Conservation (phyloP, 495 filamentous ascomycete species). For the Pseudotulostoma volvatum region DNA sequence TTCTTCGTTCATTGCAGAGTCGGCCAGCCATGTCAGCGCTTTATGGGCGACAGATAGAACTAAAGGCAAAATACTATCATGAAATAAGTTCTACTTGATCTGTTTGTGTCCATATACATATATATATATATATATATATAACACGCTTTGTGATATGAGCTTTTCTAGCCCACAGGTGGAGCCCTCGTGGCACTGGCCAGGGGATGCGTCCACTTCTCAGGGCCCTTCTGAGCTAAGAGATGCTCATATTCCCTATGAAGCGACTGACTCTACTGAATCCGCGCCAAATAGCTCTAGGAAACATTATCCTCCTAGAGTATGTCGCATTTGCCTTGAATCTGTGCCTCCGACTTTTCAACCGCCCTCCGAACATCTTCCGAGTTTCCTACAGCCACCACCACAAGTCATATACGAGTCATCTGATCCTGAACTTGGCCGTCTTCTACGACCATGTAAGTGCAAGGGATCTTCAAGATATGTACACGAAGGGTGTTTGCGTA, state of each 20-base stretch:
- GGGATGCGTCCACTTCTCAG: neutral
- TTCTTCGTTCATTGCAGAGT: too few relatives aligned
- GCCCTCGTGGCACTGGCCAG: constrained; percentile 3
- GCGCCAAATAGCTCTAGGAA: constrained; percentile 16
- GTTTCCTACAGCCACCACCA: constrained; percentile 43
- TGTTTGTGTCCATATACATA: neutral
- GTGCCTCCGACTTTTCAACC: constrained; percentile 63
- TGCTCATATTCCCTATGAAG: constrained; percentile 4
- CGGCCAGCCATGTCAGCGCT: too few relatives aligned
- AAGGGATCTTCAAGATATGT: constrained; percentile 87
- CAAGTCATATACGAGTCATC: constrained; percentile 60
- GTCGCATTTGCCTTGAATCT: constrained; percentile 83
- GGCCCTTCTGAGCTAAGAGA: neutral
- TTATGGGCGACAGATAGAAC: too few relatives aligned
- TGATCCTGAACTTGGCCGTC: constrained; percentile 54
- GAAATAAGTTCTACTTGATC: neutral
- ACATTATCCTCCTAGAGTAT: constrained; percentile 54
- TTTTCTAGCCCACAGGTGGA: neutral
- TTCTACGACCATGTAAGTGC: constrained; percentile 88
- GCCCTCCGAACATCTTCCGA: constrained; percentile 40
- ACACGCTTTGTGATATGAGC: too few relatives aligned
- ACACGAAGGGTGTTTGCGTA: constrained; percentile 81
- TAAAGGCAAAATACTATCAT: neutral
- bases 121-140: neutral
- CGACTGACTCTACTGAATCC: constrained; percentile 4